phyloP scores from a whole-genome alignment of 345 rosid genomes.

The Moringa oleifera region DNA sequence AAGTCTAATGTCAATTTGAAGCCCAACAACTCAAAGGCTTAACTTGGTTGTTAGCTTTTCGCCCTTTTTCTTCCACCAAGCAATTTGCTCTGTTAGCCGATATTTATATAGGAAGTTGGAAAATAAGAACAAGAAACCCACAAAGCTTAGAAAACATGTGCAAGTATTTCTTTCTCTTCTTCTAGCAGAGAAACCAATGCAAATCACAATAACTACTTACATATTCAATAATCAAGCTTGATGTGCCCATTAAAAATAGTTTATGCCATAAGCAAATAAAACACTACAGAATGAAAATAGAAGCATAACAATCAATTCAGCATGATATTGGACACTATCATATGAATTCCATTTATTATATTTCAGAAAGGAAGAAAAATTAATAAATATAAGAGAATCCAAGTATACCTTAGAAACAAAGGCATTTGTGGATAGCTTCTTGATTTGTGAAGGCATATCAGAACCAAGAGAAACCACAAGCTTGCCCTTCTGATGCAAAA shows the following conservation, averaged over 20 bases:
- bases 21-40: neutral
- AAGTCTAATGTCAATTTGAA: neutral
- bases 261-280: neutral
- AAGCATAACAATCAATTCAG: neutral
- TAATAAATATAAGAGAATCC: neutral
- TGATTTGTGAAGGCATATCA: conserved; percentile 32
- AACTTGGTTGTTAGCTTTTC: neutral
- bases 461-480: conserved; percentile 25
- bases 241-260: neutral
- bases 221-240: neutral
- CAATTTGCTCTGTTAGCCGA: no score
- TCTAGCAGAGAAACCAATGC: neutral
- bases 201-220: neutral
- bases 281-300: neutral
- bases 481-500: conserved; percentile 36
- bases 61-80: neutral
- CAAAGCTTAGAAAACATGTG: neutral
- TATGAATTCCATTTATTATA: neutral
- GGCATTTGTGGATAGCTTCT: conserved; percentile 48
- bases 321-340: neutral
- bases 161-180: neutral
- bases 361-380: no score
- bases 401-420: conserved; percentile 62
- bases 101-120: no score
- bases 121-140: no score